Evolutionary conservation across 108 stramenopile species (phyloP).

Genomic region (Stephanodiscus minutulus): DNA sequence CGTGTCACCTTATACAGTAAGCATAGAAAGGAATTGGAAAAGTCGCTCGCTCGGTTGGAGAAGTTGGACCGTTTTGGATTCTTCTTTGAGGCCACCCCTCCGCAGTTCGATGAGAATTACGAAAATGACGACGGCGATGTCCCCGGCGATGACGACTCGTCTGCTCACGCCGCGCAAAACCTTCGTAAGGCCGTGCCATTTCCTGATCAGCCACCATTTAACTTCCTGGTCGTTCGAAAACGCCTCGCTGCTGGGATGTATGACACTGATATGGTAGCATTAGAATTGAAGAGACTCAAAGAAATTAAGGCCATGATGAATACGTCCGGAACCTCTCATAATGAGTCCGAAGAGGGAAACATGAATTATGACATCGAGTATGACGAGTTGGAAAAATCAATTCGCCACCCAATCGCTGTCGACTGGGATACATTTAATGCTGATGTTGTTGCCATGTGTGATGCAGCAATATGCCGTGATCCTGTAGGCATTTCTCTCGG

Average conservation of each 20-base stretch:
- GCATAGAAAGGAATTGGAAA: conserved; percentile 80
- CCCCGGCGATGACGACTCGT: conserved; percentile 13
- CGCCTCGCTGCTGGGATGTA: conserved; percentile 69
- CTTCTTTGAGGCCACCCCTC: conserved; percentile 67
- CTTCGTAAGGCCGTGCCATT: conserved; percentile 15
- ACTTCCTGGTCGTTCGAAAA: conserved; percentile 65
- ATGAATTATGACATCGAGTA: conserved; percentile 10
- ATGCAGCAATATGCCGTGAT: conserved; percentile 61
- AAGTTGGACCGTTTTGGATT: conserved; percentile 75
- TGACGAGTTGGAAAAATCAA: conserved; percentile 40
- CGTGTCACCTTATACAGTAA: conserved; percentile 55
- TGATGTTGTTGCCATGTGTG: conserved; percentile 76
- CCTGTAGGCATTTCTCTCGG: conserved; percentile 34
- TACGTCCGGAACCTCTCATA: conserved; percentile 8
- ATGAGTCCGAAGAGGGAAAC: not conserved
- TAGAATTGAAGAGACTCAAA: conserved; percentile 50
- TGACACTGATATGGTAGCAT: conserved; percentile 58
- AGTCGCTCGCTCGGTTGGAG: conserved; percentile 60
- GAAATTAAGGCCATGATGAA: conserved; percentile 39
- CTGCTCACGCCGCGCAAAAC: conserved; percentile 1
- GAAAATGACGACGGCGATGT: conserved; percentile 14
- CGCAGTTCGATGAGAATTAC: conserved; percentile 67
- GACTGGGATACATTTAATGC: conserved; percentile 74
- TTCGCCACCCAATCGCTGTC: conserved; percentile 63
- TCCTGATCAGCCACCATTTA: conserved; percentile 64